phyloP scores from a whole-genome alignment of 2,329 filamentous ascomycete genomes.

The Pseudogymnoascus sp. region DNA sequence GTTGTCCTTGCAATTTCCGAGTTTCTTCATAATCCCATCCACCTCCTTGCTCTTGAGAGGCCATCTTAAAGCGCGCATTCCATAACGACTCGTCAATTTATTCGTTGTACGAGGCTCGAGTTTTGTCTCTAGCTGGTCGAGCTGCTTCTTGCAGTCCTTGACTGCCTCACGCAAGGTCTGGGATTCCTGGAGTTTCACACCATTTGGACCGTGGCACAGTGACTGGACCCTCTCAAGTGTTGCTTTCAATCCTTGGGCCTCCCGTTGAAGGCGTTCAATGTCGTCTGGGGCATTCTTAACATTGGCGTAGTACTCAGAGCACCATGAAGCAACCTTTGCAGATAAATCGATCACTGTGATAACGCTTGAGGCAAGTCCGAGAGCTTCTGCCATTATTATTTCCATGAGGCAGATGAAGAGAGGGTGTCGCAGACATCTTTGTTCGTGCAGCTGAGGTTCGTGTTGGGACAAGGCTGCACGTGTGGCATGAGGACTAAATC shows the following conservation, averaged over 20 bases:
- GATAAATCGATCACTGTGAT: slow-evolving; percentile 34
- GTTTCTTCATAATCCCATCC: slow-evolving; percentile 22
- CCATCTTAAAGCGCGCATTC: slow-evolving; percentile 33
- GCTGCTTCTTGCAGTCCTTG: slow-evolving; percentile 16
- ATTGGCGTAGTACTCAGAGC: slow-evolving; percentile 30
- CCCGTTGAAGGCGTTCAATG: slow-evolving; percentile 28
- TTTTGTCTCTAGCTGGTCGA: slow-evolving; percentile 22
- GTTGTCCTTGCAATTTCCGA: slow-evolving; percentile 24
- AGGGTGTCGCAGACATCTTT: slow-evolving; percentile 11
- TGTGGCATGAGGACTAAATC: not conserved
- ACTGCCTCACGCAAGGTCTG: slow-evolving; percentile 21
- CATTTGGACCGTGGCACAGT: slow-evolving; percentile 25
- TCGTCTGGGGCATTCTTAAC: slow-evolving; percentile 27
- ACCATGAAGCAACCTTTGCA: slow-evolving; percentile 30
- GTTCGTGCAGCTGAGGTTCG: not conserved
- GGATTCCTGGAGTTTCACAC: slow-evolving; percentile 23
- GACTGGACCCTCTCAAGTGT: slow-evolving; percentile 23
- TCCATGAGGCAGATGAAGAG: slow-evolving; percentile 13
- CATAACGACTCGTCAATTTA: slow-evolving; percentile 28
- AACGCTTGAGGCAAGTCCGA: slow-evolving; percentile 31
- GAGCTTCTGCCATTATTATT: slow-evolving; percentile 16
- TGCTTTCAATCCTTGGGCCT: slow-evolving; percentile 23
- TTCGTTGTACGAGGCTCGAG: slow-evolving; percentile 20
- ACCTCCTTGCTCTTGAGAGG: slow-evolving; percentile 32
- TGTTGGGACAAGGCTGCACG: not conserved